Evolutionary conservation across 2,329 filamentous ascomycete species (phyloP), one percentile per base, ranked within the genome.

Genomic region (Colletotrichum acutatum): DNA sequence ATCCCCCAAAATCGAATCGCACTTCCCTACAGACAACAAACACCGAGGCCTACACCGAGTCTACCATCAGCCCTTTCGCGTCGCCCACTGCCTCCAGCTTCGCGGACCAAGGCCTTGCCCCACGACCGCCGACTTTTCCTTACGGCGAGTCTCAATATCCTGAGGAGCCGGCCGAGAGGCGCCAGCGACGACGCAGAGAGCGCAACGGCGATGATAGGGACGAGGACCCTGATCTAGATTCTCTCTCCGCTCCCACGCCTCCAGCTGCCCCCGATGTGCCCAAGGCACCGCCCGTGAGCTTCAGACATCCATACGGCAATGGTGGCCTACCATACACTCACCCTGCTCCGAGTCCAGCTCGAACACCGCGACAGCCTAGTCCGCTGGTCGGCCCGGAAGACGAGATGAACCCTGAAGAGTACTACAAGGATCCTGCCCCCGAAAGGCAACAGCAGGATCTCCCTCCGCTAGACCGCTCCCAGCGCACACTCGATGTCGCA

Each of bases 231-330:
- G 79, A 84, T 71, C 79, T 82, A 16, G 75, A 81, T 74, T 82
- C 84, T 49, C 78, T 82, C 65, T 72, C 78, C 42, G 75, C 80
- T 60, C 78, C 83, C 6, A 79, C 84, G 57, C 85, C 82, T 12
- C 87, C 90, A 22, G 83, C 85, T 62, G 90, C 88, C 42, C 90
- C 92, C 75, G 91, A 93, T 76, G 88, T 87, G 32, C 90, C 91
- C 67, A 86, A 86, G 77, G 87, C 84, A 9, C 90, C 90, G 52
- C 90, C 92, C 5, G 77, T 86, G 46, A 90, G 88, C 78, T 91
- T 90, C 80, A 87, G 84, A 74, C 84, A 86, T 42, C 86, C 88
- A 9, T 83, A 86, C 76, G 84, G 82, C 53, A 83, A 82, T 75
- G 80, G 81, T 59, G 81, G 78, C 22, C 76, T 77, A 22, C 76